Percentiles rank a stretch among this genome's conserved stretches.
Evolutionary conservation across 1,284 basidiomycete species (phyloP).

Genomic region (Malassezia pachydermatis): DNA sequence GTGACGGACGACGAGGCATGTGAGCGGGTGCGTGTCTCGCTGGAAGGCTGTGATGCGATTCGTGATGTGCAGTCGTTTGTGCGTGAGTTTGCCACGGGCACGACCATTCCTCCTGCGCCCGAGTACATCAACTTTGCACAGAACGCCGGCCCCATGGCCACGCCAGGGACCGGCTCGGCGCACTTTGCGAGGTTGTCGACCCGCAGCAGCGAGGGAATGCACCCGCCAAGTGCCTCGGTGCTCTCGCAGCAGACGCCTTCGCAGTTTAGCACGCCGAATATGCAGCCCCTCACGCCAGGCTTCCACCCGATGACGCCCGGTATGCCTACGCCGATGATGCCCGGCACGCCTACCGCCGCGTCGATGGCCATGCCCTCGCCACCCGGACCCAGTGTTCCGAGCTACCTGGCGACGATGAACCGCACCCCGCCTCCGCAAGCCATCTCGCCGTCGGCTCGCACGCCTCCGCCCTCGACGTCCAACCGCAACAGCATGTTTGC

Average conservation of each 20-base stretch:
- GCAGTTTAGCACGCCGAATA: neutral
- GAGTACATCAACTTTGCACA: conserved; percentile 47
- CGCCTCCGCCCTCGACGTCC: conserved; percentile 29
- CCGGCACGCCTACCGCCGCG: conserved; percentile 1
- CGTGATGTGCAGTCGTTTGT: conserved; percentile 41
- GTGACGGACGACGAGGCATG: conserved; percentile 75
- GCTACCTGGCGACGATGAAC: conserved; percentile 2
- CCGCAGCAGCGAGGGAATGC: conserved; percentile 22
- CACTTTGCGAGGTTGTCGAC: conserved; percentile 38
- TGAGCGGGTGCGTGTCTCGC: conserved; percentile 41
- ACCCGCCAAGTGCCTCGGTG: conserved; percentile 9
- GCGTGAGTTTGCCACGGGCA: conserved; percentile 39
- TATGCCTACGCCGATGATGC: neutral
- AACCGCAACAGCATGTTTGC: conserved; percentile 16
- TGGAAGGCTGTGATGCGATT: conserved; percentile 40
- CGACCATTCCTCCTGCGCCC: conserved; percentile 41
- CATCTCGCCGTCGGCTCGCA: conserved; percentile 10
- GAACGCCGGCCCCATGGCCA: conserved; percentile 35
- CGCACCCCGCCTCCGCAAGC: conserved; percentile 15
- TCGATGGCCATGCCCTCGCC: conserved; percentile 1
- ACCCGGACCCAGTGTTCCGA: neutral
- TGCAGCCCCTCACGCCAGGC: neutral
- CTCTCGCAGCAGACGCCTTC: conserved; percentile 8
- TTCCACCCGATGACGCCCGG: neutral
- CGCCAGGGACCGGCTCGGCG: conserved; percentile 29